phyloP scores from a whole-genome alignment of 1,139 yeast genomes.

The Hemisphaericaspora xylanilytica region DNA sequence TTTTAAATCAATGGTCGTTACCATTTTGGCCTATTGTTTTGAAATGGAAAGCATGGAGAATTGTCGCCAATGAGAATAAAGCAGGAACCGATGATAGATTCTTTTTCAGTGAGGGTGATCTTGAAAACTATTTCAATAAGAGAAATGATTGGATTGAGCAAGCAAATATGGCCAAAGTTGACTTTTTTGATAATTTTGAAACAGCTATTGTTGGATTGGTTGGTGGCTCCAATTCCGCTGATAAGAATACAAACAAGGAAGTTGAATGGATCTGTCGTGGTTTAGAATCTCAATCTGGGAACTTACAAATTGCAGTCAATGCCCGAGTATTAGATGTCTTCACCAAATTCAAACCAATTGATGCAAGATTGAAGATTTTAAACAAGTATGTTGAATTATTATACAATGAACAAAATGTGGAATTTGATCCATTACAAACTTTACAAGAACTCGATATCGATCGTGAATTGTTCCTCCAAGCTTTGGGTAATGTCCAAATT shows the following conservation, averaged over 20 bases:
- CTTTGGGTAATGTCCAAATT: constrained; percentile 50
- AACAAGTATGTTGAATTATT: constrained; percentile 59
- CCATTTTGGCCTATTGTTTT: constrained; percentile 30
- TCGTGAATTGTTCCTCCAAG: constrained; percentile 44
- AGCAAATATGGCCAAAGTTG: constrained; percentile 48
- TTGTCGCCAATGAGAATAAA: constrained; percentile 24
- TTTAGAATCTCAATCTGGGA: constrained; percentile 39
- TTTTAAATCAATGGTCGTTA: constrained; percentile 46
- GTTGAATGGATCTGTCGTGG: constrained; percentile 59
- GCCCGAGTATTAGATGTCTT: constrained; percentile 55
- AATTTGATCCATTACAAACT: constrained; percentile 54
- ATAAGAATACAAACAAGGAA: constrained; percentile 49
- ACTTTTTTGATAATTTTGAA: constrained; percentile 53
- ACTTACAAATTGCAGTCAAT: constrained; percentile 54
- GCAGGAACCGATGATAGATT: constrained; percentile 31
- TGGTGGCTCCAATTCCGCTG: constrained; percentile 43
- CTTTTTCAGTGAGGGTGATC: constrained; percentile 30
- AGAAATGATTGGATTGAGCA: constrained; percentile 45
- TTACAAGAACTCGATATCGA: constrained; percentile 49
- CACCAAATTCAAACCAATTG: constrained; percentile 48
- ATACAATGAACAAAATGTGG: constrained; percentile 35
- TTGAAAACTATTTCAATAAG: constrained; percentile 25
- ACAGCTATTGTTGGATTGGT: constrained; percentile 53
- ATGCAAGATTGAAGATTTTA: constrained; percentile 56
- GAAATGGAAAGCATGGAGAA: constrained; percentile 34